Evolutionary conservation across 2,329 filamentous ascomycete genomes (phyloP), one percentile per base, ranked within the genome.

Genomic region (Byssothecium circinans): DNA sequence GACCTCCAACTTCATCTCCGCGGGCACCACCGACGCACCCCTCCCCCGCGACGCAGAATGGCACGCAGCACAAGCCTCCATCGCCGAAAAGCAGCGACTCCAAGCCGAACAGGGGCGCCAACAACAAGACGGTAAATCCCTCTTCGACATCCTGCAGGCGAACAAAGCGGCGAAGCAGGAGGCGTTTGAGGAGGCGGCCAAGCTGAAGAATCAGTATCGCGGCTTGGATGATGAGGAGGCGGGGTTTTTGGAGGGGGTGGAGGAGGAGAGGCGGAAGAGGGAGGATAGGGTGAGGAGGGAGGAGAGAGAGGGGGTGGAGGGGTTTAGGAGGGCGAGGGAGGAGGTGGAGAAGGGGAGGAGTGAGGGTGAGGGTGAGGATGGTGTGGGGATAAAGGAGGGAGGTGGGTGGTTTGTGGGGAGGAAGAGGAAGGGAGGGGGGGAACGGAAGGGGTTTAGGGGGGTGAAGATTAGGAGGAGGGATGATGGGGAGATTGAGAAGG

Each of bases 111-210:
- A 81, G 45, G 71, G 78, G 50, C 74, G 76, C 47, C 69, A 74
- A 46, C 67, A 74, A 45, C 71, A 75, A 15, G 75, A 74, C 27
- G 81, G 86, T 57, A 84, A 80, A 70, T 85, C 79, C 42, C 76
- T 94, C 22, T 94, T 80, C 65, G 89, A 91, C 35, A 79, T 88
- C 2, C 71, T 94, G 42, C 86, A 92, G 72, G 88, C 86, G 35
- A 94, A 94, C 71, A 92, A 91, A 2, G 34, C 50, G 43, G 87
- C 87, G 48, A 92, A 91, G 71, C 87, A 92, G 73, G 88, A 88
- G 17, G 87, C 85, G 8, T 90, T 91, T 68, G 88, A 91, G 68
- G 88, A 92, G 69, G 67, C 85, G 53, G 81, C 79, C 53, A 80
- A 80, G 55, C 75, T 92, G 43, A 82, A 83, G 62, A 88, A 92